Evolutionary conservation across 306 rosid species (phyloP), one percentile per base, ranked within the genome.

Genomic region (Mimosa bimucronata): DNA sequence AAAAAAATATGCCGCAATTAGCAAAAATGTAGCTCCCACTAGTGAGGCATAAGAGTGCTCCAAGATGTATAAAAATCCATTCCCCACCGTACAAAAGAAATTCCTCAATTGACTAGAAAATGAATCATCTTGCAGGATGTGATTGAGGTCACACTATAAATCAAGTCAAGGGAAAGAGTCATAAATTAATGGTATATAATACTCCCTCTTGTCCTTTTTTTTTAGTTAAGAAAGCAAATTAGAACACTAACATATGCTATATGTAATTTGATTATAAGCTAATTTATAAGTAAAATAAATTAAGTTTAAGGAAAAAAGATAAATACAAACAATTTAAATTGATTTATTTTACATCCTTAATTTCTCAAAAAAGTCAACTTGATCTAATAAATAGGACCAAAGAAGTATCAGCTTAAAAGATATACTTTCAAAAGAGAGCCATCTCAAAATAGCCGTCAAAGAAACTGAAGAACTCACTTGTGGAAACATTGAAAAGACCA

Each of bases 401-500:
- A n/a, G n/a, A n/a, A n/a, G n/a, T n/a, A 34, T 34, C 38, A 34
- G 5, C 38, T 34, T 42, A 41, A 29, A 74, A 52, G 76, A 29
- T 67, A 44, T 31, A 37, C 45, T 52, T 57, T 26, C 66, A 76
- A 52, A 16, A 38, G 50, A 25, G 34, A 62, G 26, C 57, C 41
- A 69, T 18, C 28, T 34, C 65, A 62, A 84, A 73, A 30, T 18
- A 66, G 62, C 57, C 66, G 72, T 60, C 50, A 71, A 72, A 73
- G 29, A 81, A 53, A 53, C 10, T 53, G 64, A 57, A 68, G 57
- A 80, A 81, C 94, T 85, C 82, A 93, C 99, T 84, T 91, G 99
- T 15, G 99, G 99, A 85, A 95, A 95, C 98, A 95, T 89, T 48
- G 99, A 95, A 83, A 93, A 95, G 41, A 86, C 94, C 80, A 95